phyloP scores from a whole-genome alignment of 257 asterid genomes.

The Solanum medicagineum region DNA sequence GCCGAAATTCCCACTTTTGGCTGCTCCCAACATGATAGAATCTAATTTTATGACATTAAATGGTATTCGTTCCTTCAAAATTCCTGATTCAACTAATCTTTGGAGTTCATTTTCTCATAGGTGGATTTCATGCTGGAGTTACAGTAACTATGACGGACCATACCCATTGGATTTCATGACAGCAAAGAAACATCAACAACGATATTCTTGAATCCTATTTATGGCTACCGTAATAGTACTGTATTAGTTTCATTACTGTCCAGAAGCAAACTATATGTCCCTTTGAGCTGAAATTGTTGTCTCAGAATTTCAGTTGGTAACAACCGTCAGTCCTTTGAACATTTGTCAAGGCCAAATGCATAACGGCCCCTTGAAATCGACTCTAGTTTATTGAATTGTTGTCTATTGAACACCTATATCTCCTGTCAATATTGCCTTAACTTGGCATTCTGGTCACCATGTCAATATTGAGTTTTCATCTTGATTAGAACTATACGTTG shows the following conservation, averaged over 20 bases:
- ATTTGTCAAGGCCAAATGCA: neutral
- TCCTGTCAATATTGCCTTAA: neutral
- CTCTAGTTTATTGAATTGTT: neutral
- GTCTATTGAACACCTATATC: neutral
- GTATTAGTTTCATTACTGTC: neutral
- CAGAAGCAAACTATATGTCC: neutral
- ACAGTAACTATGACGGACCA: neutral
- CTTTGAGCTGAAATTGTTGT: neutral
- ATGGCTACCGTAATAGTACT: neutral
- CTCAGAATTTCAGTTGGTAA: neutral
- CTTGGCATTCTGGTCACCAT: neutral
- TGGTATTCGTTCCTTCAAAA: neutral
- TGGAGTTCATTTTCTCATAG: neutral
- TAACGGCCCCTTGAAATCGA: neutral
- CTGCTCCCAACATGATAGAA: neutral
- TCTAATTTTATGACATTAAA: neutral
- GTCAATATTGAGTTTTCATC: neutral
- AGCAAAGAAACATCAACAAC: neutral
- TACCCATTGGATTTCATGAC: neutral
- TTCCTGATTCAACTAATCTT: neutral
- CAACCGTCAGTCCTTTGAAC: neutral
- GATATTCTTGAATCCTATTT: neutral
- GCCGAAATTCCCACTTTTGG: neutral
- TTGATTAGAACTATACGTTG: neutral
- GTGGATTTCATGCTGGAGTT: neutral